These are phyloP conservation scores for Pseudonectria foliicola DNA, from an alignment of 2,329 filamentous ascomycete genomes.

Conservation along the genomic window DNA sequence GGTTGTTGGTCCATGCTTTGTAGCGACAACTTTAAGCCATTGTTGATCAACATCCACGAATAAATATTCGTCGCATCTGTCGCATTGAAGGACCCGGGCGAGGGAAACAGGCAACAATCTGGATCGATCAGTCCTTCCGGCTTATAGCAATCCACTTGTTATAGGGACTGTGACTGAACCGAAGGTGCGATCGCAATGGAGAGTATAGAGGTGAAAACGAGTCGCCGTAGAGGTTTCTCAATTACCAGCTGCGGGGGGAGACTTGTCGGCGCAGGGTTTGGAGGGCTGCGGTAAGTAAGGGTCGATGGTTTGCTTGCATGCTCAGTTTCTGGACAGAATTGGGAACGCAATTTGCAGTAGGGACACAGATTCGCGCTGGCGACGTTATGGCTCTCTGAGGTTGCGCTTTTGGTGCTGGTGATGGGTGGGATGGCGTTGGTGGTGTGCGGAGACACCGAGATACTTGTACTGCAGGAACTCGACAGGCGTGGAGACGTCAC, in stretches of 20 bases:
- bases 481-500: no score
- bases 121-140: slow-evolving; percentile 2
- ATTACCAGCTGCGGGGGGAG: slow-evolving; percentile 1
- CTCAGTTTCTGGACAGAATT: no score
- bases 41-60: slow-evolving; percentile 33
- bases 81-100: slow-evolving; percentile 22
- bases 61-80: slow-evolving; percentile 17
- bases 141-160: slow-evolving; percentile 1
- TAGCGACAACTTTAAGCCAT: slow-evolving; percentile 39
- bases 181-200: neutral
- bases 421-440: no score
- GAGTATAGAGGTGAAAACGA: neutral
- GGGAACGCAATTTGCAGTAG: no score
- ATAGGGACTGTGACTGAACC: no score
- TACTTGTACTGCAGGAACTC: neutral
- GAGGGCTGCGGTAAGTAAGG: neutral
- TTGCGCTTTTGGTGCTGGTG: no score
- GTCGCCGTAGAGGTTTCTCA: slow-evolving; percentile 1
- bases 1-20: slow-evolving; percentile 39
- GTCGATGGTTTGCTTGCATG: no score
- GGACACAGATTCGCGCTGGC: no score
- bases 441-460: no score
- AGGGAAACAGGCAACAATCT: slow-evolving; percentile 5
- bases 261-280: neutral
- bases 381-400: no score